Evolutionary conservation across 768 basidiomycete genomes (phyloP).

Genomic region (Trametes cubensis): DNA sequence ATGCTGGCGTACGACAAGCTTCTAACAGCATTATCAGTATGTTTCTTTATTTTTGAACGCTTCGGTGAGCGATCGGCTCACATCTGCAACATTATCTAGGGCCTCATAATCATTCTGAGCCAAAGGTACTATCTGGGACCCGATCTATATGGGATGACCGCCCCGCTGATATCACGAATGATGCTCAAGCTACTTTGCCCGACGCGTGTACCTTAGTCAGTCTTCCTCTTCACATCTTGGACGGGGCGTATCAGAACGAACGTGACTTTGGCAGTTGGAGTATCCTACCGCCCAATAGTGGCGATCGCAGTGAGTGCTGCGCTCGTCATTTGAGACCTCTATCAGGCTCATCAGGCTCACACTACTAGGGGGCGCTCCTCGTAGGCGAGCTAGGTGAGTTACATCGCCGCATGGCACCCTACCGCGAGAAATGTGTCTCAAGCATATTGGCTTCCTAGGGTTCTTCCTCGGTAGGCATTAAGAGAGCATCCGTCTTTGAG

Average conservation of each 20-base stretch:
- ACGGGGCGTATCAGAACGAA: background rate
- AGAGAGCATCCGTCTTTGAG: background rate
- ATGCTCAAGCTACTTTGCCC: conserved; percentile 5
- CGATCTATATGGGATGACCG: background rate
- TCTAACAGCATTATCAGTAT: background rate
- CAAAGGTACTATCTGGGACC: background rate
- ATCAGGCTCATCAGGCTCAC: no score
- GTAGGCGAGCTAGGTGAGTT: conserved; percentile 6
- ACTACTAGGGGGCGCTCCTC: background rate
- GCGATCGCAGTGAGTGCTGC: background rate
- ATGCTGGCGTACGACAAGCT: background rate
- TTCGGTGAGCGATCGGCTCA: no score
- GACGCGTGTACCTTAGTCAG: conserved; percentile 9
- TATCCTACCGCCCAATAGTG: background rate
- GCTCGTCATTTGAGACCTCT: background rate
- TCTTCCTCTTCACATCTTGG: background rate
- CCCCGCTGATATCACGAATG: background rate
- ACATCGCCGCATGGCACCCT: background rate
- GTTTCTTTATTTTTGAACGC: background rate
- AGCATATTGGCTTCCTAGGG: background rate
- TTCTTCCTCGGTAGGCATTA: background rate
- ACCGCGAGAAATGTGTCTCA: background rate
- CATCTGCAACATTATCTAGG: background rate
- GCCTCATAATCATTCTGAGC: conserved; percentile 1
- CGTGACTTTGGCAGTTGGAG: background rate